Evolutionary conservation across 2,329 filamentous ascomycete species (phyloP), one percentile per base, ranked within the genome.

Genomic region (Alternaria gaisen): DNA sequence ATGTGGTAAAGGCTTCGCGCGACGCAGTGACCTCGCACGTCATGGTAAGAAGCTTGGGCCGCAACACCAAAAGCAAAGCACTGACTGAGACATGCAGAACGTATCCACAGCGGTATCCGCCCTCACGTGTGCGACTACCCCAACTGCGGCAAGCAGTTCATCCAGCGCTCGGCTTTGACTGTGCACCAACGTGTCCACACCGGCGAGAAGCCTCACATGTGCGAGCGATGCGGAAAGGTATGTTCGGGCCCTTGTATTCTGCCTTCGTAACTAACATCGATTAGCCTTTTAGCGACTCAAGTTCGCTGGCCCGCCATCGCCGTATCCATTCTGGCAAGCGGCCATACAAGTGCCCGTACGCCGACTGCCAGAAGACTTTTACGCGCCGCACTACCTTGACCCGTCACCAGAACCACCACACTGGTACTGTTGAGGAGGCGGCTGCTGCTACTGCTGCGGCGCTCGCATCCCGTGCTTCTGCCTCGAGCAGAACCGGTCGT

Each of bases 351-450:
- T 99, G 95, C 81, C 94, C 94, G 1, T 98, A 95, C 72, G 94
- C 93, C 61, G 94, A 97, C 78, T 99, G 95, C 80, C 94, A 98
- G 77, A 98, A 98, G 86, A 98, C 94, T 0, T 99, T 99, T 75
- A 99, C 95, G 10, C 90, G 95, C 58, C 91, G 94, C 66, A 98
- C 95, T 1, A 98, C 95, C 3, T 84, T 99, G 63, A 99, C 94
- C 2, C 89, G 95, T 52, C 95, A 99, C 77, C 93, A 97, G 80
- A 97, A 97, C 71, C 92, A 97, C 72, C 95, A 98, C 79, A 96
- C 91, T 20, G 95, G 94, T 42, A 97, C 94, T 0, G 91, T 97
- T 16, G 94, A 97, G 78, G 94, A 98, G 79, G 93, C 94, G 9
- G 93, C 93, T 2, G 92, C 89, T 3, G 92, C 93, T 5, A 97